Evolutionary conservation across 306 rosid genomes (phyloP).

Genomic region (Aeschynomene evenia): DNA sequence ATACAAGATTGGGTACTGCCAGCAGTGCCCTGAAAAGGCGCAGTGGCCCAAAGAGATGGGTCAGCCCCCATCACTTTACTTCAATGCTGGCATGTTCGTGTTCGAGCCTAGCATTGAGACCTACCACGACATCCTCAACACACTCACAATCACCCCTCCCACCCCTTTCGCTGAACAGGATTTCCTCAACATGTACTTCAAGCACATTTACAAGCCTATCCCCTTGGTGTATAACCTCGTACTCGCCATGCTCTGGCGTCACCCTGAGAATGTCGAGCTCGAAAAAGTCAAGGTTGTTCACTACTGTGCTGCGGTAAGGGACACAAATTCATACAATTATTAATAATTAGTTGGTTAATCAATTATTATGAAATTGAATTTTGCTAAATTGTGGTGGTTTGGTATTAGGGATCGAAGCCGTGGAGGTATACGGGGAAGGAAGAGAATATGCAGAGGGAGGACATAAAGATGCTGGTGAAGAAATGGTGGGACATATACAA

Average conservation of each 20-base stretch:
- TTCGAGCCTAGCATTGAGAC: constrained; percentile 46
- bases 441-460: constrained; percentile 82
- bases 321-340: neutral
- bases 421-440: constrained; percentile 84
- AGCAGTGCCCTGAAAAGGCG: constrained; percentile 69
- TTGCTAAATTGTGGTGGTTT: neutral
- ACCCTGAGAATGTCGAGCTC: constrained; percentile 59
- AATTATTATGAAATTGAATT: no score
- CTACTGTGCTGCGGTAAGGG: constrained; percentile 69
- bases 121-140: constrained; percentile 50
- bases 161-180: constrained; percentile 87
- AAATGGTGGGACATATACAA: constrained; percentile 77
- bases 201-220: constrained; percentile 53
- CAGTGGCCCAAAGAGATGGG: constrained; percentile 55
- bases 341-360: no score
- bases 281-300: constrained; percentile 59
- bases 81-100: constrained; percentile 87
- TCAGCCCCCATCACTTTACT: constrained; percentile 62
- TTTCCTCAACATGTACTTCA: constrained; percentile 69
- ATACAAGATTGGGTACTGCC: constrained; percentile 62
- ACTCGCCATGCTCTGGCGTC: constrained; percentile 66
- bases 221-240: constrained; percentile 56
- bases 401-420: constrained; percentile 80
- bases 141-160: constrained; percentile 41
- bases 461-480: constrained; percentile 62